Evolutionary conservation across 108 stramenopile species (phyloP), one percentile per base, ranked within the genome.

Genomic region (Craspedostauros australis): DNA sequence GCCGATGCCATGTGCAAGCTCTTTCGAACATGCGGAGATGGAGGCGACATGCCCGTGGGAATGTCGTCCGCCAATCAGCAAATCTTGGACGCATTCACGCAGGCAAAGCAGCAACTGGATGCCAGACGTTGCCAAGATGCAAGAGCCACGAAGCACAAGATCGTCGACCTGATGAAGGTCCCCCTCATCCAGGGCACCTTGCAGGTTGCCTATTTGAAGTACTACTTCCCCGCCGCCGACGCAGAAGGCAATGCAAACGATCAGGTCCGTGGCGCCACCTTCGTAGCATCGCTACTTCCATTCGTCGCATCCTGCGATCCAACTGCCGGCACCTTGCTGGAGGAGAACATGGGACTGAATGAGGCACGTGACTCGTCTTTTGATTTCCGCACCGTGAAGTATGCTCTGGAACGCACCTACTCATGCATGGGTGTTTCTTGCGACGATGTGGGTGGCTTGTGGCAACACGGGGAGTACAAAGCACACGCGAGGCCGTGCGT

Each of bases 101-200:
- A 56, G 16, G 86, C 80, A 30, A 60, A 65, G 39, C 37, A 42
- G 28, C 53, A 68, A 22, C 43, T 85, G 34, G 23, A 29, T 7
- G 50, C 46, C 34, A 76, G 76, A 28, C 43, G 76, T 31, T 87
- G 86, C 33, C 14, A 18, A 8, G 70, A 53, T 21, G 79, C 75
- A 15, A 50, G 45, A 51, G 60, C 40, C 9, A 67, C 68, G 23
- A 73, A 69, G 51, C 59, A 79, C 9, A 22, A 41, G 0, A 80
- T 89, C 37, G 66, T 65, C 8, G 28, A 70, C 7, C 45, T 77
- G 51, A 81, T 85, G 82, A 65, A 72, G 6, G 49, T 89, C 11
- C 84, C 88, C 11, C 43, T 89, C 19, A 66, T 89, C 34, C 88
- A 89, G 47, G 79, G 79, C 0, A 40, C 79, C 1, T 46, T 86